Base-by-base conservation (phyloP, 176 grass and related monocot species). In the Musa beccarii region DNA sequence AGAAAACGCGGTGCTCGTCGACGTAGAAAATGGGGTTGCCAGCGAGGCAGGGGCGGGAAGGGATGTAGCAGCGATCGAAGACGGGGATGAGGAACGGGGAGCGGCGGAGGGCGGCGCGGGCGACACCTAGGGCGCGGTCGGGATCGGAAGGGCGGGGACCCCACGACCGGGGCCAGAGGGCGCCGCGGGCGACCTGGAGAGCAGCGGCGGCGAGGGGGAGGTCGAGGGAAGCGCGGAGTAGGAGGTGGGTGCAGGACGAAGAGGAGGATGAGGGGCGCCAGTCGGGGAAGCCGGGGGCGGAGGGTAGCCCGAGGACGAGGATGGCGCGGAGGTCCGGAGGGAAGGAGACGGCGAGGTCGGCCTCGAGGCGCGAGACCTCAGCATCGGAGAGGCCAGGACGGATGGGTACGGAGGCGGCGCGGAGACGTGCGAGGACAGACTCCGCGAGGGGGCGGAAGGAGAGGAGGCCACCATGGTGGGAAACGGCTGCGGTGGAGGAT, bases 1-100 rank as follows among this genome's bases (percentile, higher is more conserved):
- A 97, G 75, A 93, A 71, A 10, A 99, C 81, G 79, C 86, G 80
- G 79, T 91, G 86, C 66, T 99, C 95, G 72, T 87, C 83, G 53
- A 99, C 86, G 79, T 86, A 94, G 86, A 99, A 99, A 1, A 99
- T 86, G 10, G 95, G 95, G 65, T 99, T 99, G 0, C 95, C 95
- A 0, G 95, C 95, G 28, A 99, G 88, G 78, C 82, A 81, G 59
- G 88, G 95, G 11, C 62, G 74, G 85, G 81, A 89, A 74, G 95
- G 95, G 13, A 99, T 52, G 54, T 92, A 99, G 79, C 95, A 94
- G 1, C 95, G 88, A 59, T 94, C 95, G 79, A 94, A 94, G 52
- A 99, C 84, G 24, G 90, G 95, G 21, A 92, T 86, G 14, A 99
- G 83, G 28, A 86, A 51, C 43, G 95, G 91, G 17, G 91, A 82